A percentile compares a stretch with the other conserved stretches of the same genome.
phyloP scores from a whole-genome alignment of 208 protist genomes.

The Crithidia brevicula region DNA sequence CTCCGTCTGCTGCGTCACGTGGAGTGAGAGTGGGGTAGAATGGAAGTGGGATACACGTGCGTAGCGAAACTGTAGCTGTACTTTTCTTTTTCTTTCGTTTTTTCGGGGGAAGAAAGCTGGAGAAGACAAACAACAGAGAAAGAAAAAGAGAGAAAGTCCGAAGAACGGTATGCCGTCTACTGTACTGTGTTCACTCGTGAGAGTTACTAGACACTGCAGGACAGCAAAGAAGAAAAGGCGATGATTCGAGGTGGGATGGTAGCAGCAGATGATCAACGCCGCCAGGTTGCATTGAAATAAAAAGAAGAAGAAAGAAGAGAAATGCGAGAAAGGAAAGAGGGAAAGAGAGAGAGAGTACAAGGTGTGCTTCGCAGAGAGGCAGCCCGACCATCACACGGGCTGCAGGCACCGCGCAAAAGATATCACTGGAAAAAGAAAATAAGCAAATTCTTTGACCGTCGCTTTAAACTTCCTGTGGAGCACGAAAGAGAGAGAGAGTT shows the following conservation, averaged over 20 bases:
- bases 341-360: neutral
- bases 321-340: conserved; percentile 2
- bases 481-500: too few species aligned
- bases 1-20: too few species aligned
- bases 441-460: too few species aligned
- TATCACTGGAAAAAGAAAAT: too few species aligned
- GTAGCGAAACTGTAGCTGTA: neutral
- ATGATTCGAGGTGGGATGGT: neutral
- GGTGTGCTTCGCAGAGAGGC: too few species aligned
- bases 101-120: neutral
- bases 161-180: conserved; percentile 7
- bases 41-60: too few species aligned
- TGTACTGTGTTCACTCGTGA: conserved; percentile 21
- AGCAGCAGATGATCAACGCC: too few species aligned
- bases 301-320: neutral
- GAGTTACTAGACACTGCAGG: conserved; percentile 17
- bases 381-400: too few species aligned
- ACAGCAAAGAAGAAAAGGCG: neutral
- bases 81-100: neutral
- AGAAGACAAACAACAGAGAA: neutral
- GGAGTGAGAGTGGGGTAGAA: neutral
- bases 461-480: too few species aligned
- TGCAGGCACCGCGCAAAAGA: too few species aligned
- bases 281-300: neutral
- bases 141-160: neutral